Base-by-base conservation (phyloP, 257 asterid genomes). In the Voacanga thouarsii region DNA sequence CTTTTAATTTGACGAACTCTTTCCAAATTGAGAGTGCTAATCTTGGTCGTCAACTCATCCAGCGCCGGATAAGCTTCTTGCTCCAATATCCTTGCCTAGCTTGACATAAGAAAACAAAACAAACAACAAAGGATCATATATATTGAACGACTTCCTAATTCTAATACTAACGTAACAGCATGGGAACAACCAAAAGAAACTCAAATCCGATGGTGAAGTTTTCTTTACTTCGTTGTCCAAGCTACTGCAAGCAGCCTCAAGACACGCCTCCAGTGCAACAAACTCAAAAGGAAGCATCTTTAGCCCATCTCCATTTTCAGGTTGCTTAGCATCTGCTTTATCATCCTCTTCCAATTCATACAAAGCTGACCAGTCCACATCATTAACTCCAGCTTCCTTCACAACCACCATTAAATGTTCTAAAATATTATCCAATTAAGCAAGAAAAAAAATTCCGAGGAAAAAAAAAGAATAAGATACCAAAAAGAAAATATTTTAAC, bases 1-100 rank as follows among this genome's bases (percentile, higher is more conserved):
- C 99, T 93, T 78, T 95, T 95, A 75, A 95, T 95, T 78, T 95
- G 99, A 73, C 98, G 89, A 79, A 95, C 99, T 4, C 98, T 94
- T 77, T 95, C 98, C 89, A 95, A 86, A 87, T 95, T 95, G 84
- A 93, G 97, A 26, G 97, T 91, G 86, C 97, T 92, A 63, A 95
- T 95, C 85, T 95, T 91, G 59, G 98, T 87, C 60, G 99, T 95
- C 85, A 95, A 67, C 81, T 87, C 92, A 86, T 95, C 98, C 75
- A 95, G 82, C 0, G 99, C 99, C 9, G 99, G 98, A 89, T 92
- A 96, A 82, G 98, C 99, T 88, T 95, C 99, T 86, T 86, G 96
- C 84, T 93, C 99, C 89, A 95, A 75, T 71, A 96, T 91, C 86
- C 93, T 87, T 77, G 98, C 98, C 99, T 95, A 80, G 82, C 79